These are phyloP conservation scores for Lolium perenne DNA, from an alignment of 176 grass and related monocot species.

Conservation along the genomic window DNA sequence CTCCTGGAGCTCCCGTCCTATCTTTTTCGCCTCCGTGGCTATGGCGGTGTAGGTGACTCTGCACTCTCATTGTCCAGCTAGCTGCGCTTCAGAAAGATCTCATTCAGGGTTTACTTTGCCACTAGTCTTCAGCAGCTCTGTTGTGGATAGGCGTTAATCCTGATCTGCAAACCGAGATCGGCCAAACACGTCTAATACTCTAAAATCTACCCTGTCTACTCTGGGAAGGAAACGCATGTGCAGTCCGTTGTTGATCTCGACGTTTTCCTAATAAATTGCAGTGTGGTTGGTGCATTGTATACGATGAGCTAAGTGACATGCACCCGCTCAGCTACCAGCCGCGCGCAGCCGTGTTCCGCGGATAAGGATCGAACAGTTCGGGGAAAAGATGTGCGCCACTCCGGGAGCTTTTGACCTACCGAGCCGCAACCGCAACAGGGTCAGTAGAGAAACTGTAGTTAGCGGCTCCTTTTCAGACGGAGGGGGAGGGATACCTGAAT, in stretches of 20 bases:
- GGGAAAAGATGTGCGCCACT: not conserved
- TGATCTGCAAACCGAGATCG: not conserved
- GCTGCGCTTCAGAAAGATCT: not conserved
- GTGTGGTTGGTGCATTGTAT: not conserved
- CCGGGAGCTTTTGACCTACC: not conserved
- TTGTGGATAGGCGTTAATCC: constrained; percentile 18
- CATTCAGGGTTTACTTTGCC: not conserved
- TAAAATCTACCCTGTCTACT: not conserved
- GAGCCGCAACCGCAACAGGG: not conserved
- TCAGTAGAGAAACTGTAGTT: not conserved
- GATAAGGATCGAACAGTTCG: not conserved
- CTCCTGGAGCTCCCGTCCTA: constrained; percentile 4
- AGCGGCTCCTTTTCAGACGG: not conserved
- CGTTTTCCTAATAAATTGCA: constrained; percentile 38
- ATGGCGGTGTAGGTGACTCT: not conserved
- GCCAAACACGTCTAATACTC: constrained; percentile 25
- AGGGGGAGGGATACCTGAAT: not conserved
- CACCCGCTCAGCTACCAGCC: not conserved
- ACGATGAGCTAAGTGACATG: not conserved
- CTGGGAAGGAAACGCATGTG: not conserved
- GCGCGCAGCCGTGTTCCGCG: not conserved
- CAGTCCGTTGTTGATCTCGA: constrained; percentile 20
- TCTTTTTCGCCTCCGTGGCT: constrained; percentile 24
- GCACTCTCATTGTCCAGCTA: not conserved
- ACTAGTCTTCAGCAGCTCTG: not conserved